A percentile compares a stretch with the other conserved stretches of the same genome.
phyloP scores from a whole-genome alignment of 2,329 filamentous ascomycete species.

The Calonectria montana region DNA sequence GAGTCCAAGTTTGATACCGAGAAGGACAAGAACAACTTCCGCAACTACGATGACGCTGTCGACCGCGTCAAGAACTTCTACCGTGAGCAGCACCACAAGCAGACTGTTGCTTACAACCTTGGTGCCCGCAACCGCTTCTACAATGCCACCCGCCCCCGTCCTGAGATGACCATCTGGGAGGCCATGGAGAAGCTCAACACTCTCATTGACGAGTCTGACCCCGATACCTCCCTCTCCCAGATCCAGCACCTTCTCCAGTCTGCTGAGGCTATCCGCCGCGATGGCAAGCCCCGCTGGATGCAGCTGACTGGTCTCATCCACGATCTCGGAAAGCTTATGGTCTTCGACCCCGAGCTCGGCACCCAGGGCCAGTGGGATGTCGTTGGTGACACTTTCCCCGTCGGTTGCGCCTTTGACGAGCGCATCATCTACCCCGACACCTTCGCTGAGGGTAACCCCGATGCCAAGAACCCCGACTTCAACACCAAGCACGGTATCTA shows the following conservation, averaged over 20 bases:
- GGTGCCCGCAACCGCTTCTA: constrained; percentile 73
- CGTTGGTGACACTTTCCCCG: constrained; percentile 86
- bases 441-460: constrained; percentile 78
- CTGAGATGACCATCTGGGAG: constrained; percentile 88
- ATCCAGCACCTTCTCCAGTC: constrained; percentile 91
- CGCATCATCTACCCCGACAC: constrained; percentile 85
- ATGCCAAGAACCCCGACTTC: constrained; percentile 77
- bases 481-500: constrained; percentile 85
- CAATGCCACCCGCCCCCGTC: constrained; percentile 68
- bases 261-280: constrained; percentile 88
- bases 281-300: constrained; percentile 87
- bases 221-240: constrained; percentile 87
- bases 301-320: constrained; percentile 82
- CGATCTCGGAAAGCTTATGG: constrained; percentile 83
- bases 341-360: constrained; percentile 73
- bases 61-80: constrained; percentile 91
- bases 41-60: constrained; percentile 85
- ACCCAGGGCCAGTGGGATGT: constrained; percentile 95
- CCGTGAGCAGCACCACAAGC: constrained; percentile 75
- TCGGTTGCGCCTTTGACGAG: constrained; percentile 80
- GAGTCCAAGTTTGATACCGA: constrained; percentile 75
- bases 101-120: constrained; percentile 87
- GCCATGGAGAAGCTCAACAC: constrained; percentile 94
- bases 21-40: constrained; percentile 84
- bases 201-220: constrained; percentile 90